Percentiles rank a stretch among this genome's conserved stretches.
phyloP scores from a whole-genome alignment of 140 eudicot genomes.

The Anethum foeniculum region DNA sequence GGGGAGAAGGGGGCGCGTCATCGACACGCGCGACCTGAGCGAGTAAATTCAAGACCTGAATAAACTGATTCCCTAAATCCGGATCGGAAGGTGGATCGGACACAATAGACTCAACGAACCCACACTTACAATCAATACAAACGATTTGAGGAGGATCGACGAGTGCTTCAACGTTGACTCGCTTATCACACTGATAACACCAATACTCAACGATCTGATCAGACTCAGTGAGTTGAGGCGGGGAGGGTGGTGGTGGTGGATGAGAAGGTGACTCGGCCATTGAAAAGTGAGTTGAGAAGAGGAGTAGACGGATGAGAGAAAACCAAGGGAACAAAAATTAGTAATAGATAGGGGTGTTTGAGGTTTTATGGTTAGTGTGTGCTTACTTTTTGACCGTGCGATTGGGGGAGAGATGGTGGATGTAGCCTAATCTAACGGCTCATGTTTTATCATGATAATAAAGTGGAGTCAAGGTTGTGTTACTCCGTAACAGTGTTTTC shows the following conservation, averaged over 20 bases:
- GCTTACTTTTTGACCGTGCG: background rate
- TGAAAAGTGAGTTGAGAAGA: background rate
- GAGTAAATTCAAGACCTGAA: slow-evolving; percentile 62
- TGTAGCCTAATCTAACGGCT: background rate
- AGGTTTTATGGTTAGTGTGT: background rate
- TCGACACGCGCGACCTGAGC: slow-evolving; percentile 67
- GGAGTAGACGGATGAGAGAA: background rate
- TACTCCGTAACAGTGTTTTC: background rate
- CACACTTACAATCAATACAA: slow-evolving; percentile 69
- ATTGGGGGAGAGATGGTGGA: background rate
- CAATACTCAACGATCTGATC: slow-evolving; percentile 40
- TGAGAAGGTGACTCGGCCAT: slow-evolving; percentile 62
- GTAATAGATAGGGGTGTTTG: background rate
- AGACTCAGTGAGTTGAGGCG: slow-evolving; percentile 17
- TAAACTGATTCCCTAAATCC: slow-evolving; percentile 43
- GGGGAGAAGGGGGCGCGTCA: slow-evolving; percentile 60
- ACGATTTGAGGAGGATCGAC: slow-evolving; percentile 54
- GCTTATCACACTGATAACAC: slow-evolving; percentile 84
- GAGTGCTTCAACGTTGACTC: slow-evolving; percentile 65
- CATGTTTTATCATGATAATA: background rate
- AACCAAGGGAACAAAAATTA: background rate
- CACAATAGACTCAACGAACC: slow-evolving; percentile 63
- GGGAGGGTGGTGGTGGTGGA: slow-evolving; percentile 24
- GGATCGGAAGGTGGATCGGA: slow-evolving; percentile 33
- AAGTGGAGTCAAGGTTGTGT: background rate